Conservation (phyloP, 768 basidiomycete genomes). For the Serendipita indica region DNA sequence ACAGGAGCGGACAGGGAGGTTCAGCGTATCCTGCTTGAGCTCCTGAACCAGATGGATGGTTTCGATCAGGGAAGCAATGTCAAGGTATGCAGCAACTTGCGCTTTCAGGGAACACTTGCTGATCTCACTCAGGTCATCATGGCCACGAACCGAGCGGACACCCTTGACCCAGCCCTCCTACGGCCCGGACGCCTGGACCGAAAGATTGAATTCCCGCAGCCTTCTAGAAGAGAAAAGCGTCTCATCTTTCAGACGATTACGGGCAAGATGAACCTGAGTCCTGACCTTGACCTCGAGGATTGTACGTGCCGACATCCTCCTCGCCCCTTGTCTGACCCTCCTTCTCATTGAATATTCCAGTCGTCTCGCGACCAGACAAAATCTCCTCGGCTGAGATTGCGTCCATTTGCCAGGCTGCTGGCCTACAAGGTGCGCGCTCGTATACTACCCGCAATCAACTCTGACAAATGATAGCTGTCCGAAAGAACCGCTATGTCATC, state of each 20-base stretch:
- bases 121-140: slow-evolving; percentile 68
- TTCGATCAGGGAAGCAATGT: slow-evolving; percentile 98
- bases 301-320: too few relatives aligned
- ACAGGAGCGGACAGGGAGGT: slow-evolving; percentile 98
- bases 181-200: slow-evolving; percentile 95
- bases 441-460: background rate
- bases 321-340: background rate
- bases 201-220: slow-evolving; percentile 97
- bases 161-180: slow-evolving; percentile 90
- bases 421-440: slow-evolving; percentile 60
- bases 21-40: slow-evolving; percentile 90
- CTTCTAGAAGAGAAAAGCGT: slow-evolving; percentile 86
- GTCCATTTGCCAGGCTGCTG: slow-evolving; percentile 91
- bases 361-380: slow-evolving; percentile 91
- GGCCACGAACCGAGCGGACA: slow-evolving; percentile 98
- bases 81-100: slow-evolving; percentile 42
- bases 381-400: slow-evolving; percentile 92
- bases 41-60: slow-evolving; percentile 98
- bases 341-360: slow-evolving; percentile 27
- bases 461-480: slow-evolving; percentile 47
- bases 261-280: slow-evolving; percentile 91
- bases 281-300: slow-evolving; percentile 96
- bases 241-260: slow-evolving; percentile 98
- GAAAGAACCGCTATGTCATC: slow-evolving; percentile 97
- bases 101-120: background rate